A percentile compares a stretch with the other conserved stretches of the same genome.
These are phyloP conservation scores for Erythrobasidium hasegawianum DNA, from an alignment of 1,284 basidiomycete species.

Conservation along the genomic window DNA sequence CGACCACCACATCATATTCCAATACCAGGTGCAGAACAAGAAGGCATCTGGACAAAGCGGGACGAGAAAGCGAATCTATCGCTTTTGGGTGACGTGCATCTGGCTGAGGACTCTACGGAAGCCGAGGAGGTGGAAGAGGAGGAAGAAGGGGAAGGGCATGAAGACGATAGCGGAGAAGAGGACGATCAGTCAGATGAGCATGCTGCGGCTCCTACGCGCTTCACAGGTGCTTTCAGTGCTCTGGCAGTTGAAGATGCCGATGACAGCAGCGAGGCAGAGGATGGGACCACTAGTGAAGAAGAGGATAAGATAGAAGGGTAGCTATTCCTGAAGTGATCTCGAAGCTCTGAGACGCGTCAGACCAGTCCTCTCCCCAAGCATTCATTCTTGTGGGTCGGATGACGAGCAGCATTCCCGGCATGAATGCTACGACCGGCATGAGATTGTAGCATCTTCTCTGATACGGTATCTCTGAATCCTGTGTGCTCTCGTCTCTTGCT, in stretches of 20 bases:
- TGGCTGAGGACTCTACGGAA: conserved; percentile 2
- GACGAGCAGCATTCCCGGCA: no score
- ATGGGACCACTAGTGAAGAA: neutral
- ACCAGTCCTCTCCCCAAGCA: no score
- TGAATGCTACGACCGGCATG: no score
- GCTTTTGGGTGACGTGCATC: neutral
- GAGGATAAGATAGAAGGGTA: no score
- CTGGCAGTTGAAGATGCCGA: neutral
- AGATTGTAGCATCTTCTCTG: no score
- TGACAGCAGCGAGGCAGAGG: conserved; percentile 12
- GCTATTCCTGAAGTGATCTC: no score
- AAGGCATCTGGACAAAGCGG: conserved; percentile 16
- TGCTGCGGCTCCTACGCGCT: no score
- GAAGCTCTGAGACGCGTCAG: no score
- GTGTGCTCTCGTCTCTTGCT: no score
- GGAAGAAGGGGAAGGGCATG: no score
- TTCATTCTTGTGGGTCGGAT: no score
- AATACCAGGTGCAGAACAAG: conserved; percentile 17
- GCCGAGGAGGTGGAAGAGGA: neutral
- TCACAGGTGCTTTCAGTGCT: neutral
- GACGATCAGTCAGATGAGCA: conserved; percentile 39
- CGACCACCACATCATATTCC: conserved; percentile 16
- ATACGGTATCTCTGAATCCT: no score
- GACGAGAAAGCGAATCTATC: neutral
- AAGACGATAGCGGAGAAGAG: conserved; percentile 25